phyloP scores from a whole-genome alignment of 1,284 basidiomycete species.

The Sporisorium iseilematis-ciliati region DNA sequence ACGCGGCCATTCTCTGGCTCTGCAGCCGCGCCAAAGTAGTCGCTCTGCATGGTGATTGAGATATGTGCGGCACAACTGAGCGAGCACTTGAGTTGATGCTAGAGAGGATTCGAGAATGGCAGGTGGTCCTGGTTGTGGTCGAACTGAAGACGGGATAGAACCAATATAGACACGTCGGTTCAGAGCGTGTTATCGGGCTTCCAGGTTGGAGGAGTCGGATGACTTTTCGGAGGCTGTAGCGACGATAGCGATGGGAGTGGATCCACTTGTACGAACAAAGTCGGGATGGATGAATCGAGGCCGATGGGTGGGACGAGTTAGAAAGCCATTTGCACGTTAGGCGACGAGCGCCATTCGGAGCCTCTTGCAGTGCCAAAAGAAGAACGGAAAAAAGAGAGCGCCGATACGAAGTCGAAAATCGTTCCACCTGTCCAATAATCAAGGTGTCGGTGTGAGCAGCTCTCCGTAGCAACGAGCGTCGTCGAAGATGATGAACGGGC shows the following conservation, averaged over 20 bases:
- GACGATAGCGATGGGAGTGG: neutral
- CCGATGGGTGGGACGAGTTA: neutral
- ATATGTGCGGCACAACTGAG: neutral
- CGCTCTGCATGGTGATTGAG: constrained; percentile 33
- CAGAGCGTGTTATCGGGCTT: neutral
- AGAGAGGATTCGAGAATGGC: neutral
- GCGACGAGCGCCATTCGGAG: constrained; percentile 3
- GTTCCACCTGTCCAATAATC: neutral
- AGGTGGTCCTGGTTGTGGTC: too few relatives aligned
- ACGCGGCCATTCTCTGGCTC: constrained; percentile 36
- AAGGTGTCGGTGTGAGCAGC: neutral
- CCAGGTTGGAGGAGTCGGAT: neutral
- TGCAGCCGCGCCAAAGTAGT: constrained; percentile 48
- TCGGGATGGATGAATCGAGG: neutral
- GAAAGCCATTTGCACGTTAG: neutral
- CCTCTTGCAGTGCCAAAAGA: neutral
- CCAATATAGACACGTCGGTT: neutral
- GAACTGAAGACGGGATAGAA: neutral
- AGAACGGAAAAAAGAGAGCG: neutral
- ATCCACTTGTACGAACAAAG: neutral
- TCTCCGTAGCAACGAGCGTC: neutral
- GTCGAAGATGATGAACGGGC: constrained; percentile 6
- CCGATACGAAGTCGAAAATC: constrained; percentile 2
- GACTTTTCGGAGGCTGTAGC: neutral
- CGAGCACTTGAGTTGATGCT: too few relatives aligned